Evolutionary conservation across 495 filamentous ascomycete genomes (phyloP), one percentile per base, ranked within the genome.

Genomic region (Cenococcum geophilum): DNA sequence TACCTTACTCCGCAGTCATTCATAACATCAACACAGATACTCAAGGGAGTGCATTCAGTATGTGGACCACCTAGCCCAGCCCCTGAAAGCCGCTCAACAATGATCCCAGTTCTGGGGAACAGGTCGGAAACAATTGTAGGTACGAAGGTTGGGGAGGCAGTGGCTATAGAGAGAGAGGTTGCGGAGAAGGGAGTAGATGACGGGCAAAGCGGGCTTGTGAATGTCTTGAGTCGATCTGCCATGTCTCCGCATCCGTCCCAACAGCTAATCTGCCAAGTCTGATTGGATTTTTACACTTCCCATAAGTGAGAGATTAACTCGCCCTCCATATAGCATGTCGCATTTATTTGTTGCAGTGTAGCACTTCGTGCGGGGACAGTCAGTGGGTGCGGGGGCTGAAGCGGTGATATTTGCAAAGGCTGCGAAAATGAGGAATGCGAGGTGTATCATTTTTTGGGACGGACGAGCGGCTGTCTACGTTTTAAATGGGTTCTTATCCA

Each of bases 311-410:
- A 1, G 37, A 22, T 23, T 9, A 3, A 42, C 58, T 16, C 55
- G 55, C 59, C 22, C 51, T 2, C 35, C 36, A 55, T 55, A 61
- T 35, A 32, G 9, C 20, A 53, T 25, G 4, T 35, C 37, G 35
- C 59, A 61, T 11, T 42, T 32, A 34, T 55, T 55, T 14, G 51
- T 55, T 5, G 51, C 27, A 25, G 34, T 43, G 59, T 42, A 55
- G 22, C 59, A 61, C 50, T 55, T 42, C 6, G n/a, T 16, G 32
- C 12, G 11, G 4, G 32, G 22, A 55, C 59, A 55, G 27, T 54
- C 45, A 9, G 22, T 61, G 6, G 23, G 23, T 4, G 59, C 50
- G n/a, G 59, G 59, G 23, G 48, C 37, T 14, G 59, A 49, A 9
- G 36, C 10, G 5, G 18, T 36, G 8, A 55, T 1, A 4, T 40